A percentile compares a stretch with the other conserved stretches of the same genome.
These are phyloP conservation scores for Nemania abortiva DNA, from an alignment of 2,329 filamentous ascomycete species.

Conservation along the genomic window DNA sequence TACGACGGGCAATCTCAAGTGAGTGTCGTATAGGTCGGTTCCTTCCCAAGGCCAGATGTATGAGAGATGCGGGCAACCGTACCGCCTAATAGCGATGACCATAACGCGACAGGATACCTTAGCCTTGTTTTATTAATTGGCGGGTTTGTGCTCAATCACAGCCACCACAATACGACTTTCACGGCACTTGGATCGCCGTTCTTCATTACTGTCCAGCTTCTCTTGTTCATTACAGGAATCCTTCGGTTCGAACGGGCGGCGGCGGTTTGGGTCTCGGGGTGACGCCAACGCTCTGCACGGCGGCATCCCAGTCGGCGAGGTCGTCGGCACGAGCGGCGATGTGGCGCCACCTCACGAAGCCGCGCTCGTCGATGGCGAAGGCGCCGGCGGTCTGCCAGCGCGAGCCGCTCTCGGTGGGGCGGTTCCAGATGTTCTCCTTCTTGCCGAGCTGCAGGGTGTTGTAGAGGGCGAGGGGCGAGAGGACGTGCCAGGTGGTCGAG, in stretches of 20 bases:
- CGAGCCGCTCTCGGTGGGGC: conserved; percentile 72
- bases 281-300: conserved; percentile 58
- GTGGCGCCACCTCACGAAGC: conserved; percentile 65
- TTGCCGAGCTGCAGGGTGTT: conserved; percentile 69
- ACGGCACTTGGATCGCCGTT: neutral
- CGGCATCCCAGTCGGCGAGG: conserved; percentile 65
- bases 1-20: neutral
- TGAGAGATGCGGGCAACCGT: conserved; percentile 5
- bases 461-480: conserved; percentile 69
- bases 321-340: conserved; percentile 64
- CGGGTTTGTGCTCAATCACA: neutral
- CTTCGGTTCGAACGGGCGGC: conserved; percentile 45
- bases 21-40: neutral
- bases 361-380: conserved; percentile 69
- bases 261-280: conserved; percentile 58
- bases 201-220: neutral
- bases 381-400: conserved; percentile 77
- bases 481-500: conserved; percentile 71
- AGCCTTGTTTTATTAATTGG: neutral
- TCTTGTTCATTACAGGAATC: conserved; percentile 44
- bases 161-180: neutral
- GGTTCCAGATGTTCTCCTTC: conserved; percentile 74
- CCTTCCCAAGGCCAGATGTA: neutral
- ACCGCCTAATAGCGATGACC: neutral
- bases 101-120: neutral